phyloP scores from a whole-genome alignment of 2,329 filamentous ascomycete genomes.

The Ophiocordyceps camponoti-saundersi region DNA sequence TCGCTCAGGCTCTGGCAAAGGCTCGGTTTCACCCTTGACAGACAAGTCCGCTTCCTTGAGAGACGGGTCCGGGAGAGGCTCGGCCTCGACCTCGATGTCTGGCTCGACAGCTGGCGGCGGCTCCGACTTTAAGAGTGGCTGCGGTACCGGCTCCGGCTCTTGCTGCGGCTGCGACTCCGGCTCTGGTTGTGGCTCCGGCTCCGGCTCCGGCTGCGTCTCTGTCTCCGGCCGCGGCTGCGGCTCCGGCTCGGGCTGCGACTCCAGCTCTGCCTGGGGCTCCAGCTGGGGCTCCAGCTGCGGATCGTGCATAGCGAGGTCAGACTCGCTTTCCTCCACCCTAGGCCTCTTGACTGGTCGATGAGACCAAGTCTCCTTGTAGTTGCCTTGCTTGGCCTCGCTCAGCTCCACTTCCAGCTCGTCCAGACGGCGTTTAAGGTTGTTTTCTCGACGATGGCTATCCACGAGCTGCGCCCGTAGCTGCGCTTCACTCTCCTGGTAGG shows the following conservation, averaged over 20 bases:
- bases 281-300: background rate
- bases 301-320: background rate
- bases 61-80: background rate
- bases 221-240: background rate
- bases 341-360: conserved; percentile 5
- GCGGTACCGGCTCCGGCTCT: background rate
- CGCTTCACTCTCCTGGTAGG: conserved; percentile 19
- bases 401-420: conserved; percentile 56
- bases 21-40: background rate
- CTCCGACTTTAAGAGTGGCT: background rate
- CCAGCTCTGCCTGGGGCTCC: background rate
- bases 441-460: conserved; percentile 61
- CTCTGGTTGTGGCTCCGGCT: background rate
- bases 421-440: conserved; percentile 66
- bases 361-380: conserved; percentile 2
- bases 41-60: background rate
- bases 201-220: background rate
- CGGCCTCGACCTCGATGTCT: background rate
- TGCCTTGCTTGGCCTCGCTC: conserved; percentile 12
- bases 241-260: background rate
- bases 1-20: background rate
- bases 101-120: background rate
- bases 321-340: conserved; percentile 2
- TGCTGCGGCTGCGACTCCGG: background rate
- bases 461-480: conserved; percentile 49